These are phyloP conservation scores for Nosema granulosis DNA, from an alignment of 371 early-diverging fungal species.

Conservation along the genomic window DNA sequence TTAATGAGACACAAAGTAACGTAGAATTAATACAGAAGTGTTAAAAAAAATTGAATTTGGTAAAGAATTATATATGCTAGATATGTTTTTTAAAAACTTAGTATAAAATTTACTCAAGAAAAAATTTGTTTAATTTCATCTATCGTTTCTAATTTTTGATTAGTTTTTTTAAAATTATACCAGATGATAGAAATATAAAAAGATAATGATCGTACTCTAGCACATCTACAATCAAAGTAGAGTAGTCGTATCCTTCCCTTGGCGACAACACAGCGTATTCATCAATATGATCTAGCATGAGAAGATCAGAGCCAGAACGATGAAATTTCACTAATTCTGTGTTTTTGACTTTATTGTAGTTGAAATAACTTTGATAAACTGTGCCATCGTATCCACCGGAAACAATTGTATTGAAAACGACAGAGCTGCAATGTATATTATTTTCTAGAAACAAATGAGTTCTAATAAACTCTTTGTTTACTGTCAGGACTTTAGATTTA, in stretches of 20 bases:
- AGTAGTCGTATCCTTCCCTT: neutral
- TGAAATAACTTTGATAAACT: neutral
- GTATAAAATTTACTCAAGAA: neutral
- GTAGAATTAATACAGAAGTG: no score
- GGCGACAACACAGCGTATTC: neutral
- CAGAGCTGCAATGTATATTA: neutral
- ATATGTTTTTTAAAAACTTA: neutral
- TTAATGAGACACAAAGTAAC: no score
- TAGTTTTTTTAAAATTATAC: neutral
- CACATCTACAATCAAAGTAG: neutral
- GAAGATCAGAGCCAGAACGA: neutral
- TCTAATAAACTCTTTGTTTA: neutral
- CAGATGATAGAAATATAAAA: conserved; percentile 6
- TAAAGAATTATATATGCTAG: no score
- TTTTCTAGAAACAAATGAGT: neutral
- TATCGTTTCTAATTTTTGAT: neutral
- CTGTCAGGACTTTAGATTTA: neutral
- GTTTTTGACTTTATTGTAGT: neutral
- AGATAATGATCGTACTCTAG: neutral
- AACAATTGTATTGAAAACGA: neutral
- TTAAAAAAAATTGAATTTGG: no score
- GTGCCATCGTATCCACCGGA: neutral
- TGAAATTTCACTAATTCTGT: neutral
- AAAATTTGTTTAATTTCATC: neutral
- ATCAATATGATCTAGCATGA: neutral